A percentile compares a stretch with the other conserved stretches of the same genome.
phyloP scores from a whole-genome alignment of 176 grass and related monocot species.

The Musa beccarii region DNA sequence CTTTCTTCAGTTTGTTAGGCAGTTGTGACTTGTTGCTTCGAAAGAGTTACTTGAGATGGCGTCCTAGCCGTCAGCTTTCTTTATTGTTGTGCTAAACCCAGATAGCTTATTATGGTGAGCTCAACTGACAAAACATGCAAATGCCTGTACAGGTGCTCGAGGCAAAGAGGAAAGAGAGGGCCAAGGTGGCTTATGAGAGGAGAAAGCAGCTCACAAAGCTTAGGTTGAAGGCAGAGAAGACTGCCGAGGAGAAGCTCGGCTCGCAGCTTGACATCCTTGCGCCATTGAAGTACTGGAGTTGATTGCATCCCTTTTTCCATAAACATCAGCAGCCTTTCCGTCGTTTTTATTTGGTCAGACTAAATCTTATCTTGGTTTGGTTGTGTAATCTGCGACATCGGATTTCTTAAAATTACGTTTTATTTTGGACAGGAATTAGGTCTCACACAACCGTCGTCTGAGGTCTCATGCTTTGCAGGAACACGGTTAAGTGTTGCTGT shows the following conservation, averaged over 20 bases:
- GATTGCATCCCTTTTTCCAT: too few relatives aligned
- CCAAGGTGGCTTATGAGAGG: conserved; percentile 8
- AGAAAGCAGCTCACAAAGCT: neutral
- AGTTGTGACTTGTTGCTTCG: neutral
- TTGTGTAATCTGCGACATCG: too few relatives aligned
- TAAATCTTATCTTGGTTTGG: too few relatives aligned
- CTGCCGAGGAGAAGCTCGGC: neutral
- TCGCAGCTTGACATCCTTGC: neutral
- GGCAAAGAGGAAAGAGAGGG: conserved; percentile 9
- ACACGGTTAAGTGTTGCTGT: too few relatives aligned
- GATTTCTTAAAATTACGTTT: too few relatives aligned
- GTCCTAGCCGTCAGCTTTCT: neutral
- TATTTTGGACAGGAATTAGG: too few relatives aligned
- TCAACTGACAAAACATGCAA: neutral
- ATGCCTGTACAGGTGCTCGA: neutral
- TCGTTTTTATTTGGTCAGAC: too few relatives aligned
- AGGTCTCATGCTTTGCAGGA: too few relatives aligned
- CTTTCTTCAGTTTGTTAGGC: too few relatives aligned
- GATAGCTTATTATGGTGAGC: neutral
- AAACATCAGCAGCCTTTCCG: too few relatives aligned
- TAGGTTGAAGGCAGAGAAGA: conserved; percentile 2
- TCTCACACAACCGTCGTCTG: too few relatives aligned
- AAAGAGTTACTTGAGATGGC: neutral
- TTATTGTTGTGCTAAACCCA: neutral
- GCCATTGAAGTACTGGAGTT: conserved; percentile 1